These are phyloP conservation scores for Penicillium sp. DNA, from an alignment of 2,329 filamentous ascomycete species.

Conservation along the genomic window DNA sequence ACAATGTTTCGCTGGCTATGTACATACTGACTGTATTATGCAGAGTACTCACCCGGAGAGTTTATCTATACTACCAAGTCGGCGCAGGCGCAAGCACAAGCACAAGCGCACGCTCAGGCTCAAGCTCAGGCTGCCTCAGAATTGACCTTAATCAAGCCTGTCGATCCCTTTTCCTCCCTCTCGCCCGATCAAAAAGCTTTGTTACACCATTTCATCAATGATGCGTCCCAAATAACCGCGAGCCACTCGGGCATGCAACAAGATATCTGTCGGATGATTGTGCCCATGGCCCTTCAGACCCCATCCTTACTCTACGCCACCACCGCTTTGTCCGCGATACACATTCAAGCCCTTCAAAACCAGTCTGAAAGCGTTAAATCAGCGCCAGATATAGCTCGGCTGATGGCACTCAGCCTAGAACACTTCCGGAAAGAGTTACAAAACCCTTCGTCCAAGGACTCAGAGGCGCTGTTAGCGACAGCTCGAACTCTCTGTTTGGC, in stretches of 20 bases:
- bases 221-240: slow-evolving; percentile 48
- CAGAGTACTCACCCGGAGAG: slow-evolving; percentile 46
- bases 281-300: slow-evolving; percentile 51
- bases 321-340: slow-evolving; percentile 49
- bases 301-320: slow-evolving; percentile 50
- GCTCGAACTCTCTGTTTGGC: slow-evolving; percentile 49
- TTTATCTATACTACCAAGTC: slow-evolving; percentile 45
- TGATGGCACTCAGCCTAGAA: slow-evolving; percentile 48
- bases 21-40: background rate
- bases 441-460: slow-evolving; percentile 34
- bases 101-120: background rate
- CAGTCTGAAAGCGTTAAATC: slow-evolving; percentile 43
- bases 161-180: slow-evolving; percentile 45
- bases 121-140: slow-evolving; percentile 22
- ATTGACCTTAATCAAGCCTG: slow-evolving; percentile 32
- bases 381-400: slow-evolving; percentile 42
- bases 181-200: slow-evolving; percentile 41
- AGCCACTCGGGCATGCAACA: slow-evolving; percentile 47
- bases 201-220: slow-evolving; percentile 47
- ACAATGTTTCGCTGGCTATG: background rate
- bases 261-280: slow-evolving; percentile 48
- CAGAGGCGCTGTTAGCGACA: slow-evolving; percentile 46
- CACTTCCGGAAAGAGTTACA: slow-evolving; percentile 48
- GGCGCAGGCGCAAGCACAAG: slow-evolving; percentile 14
- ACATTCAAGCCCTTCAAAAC: slow-evolving; percentile 44